Base-by-base conservation (phyloP, 2,329 filamentous ascomycete species). In the Trichoderma endophyticum region DNA sequence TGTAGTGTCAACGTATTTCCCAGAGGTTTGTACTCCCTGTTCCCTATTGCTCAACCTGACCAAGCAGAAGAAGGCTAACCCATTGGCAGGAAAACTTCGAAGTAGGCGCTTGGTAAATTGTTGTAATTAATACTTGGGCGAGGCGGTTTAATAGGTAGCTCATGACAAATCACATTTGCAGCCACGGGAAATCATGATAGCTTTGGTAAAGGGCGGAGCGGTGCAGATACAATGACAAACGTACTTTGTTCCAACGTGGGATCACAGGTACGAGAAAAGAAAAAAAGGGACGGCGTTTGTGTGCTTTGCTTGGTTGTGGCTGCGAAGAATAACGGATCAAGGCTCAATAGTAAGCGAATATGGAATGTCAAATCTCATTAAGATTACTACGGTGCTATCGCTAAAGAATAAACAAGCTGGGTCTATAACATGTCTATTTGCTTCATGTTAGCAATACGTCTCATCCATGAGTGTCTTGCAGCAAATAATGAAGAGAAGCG, bases 1-100 rank as follows among this genome's bases (percentile, higher is more conserved):
- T 4, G 97, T 99, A 32, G 94, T 99, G 14, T 94, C 93, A 3
- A 98, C 96, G 4, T 98, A 96, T 83, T 99, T 98, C 81, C 93
- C 94, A 26, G 97, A 98, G 88, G 93, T 93, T 84, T 82, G 85
- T 34, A 18, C 14, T 14, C 18, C 39, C 32, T 12, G 2, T 70
- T 56, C 14, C 26, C 4, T 28, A 1, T 9, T 24, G 48, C 24
- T 21, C 5, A 32, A 43, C 21, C 15, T 30, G 56, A 28, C n/a
- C 26, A 48, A 12, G 56, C 48, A 15, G 21, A 36, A 0, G 21
- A n/a, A 14, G 32, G 61, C 81, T 84, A 78, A 86, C 77, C 9
- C 3, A 71, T 75, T n/a, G 18, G 48, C 74, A 95, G 90, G 95
- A 98, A 83, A 97, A 97, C 80, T 98, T 98, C 77, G 95, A 98